These are phyloP conservation scores for Pterocarpus santalinus DNA, from an alignment of 306 rosid species.

Conservation along the genomic window DNA sequence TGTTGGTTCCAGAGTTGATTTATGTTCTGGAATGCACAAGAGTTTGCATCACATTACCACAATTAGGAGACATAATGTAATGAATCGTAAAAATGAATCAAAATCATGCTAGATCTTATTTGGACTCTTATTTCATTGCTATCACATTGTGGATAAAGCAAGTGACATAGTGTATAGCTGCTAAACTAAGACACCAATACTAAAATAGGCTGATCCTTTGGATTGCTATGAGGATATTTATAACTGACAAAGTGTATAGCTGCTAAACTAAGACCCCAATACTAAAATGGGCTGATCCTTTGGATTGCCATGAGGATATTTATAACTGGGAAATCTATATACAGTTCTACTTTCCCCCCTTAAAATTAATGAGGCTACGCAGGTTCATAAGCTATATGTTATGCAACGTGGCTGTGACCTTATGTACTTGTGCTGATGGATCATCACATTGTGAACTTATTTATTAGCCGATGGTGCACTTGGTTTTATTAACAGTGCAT, in stretches of 20 bases:
- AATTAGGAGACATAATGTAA: constrained; percentile 6
- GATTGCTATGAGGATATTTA: constrained; percentile 26
- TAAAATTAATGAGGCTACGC: constrained; percentile 1
- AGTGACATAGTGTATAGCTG: neutral
- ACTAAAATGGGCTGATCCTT: neutral
- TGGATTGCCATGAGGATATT: constrained; percentile 26
- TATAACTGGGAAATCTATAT: constrained; percentile 29
- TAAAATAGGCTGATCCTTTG: neutral
- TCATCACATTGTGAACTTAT: neutral
- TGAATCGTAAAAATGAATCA: constrained; percentile 28
- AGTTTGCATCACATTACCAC: constrained; percentile 4
- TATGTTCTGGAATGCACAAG: neutral
- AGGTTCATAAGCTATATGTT: neutral
- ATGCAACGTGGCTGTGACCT: constrained; percentile 19
- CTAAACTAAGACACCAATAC: neutral
- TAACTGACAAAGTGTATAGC: neutral
- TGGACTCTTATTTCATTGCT: constrained; percentile 23
- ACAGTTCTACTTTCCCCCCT: neutral
- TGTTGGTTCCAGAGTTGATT: neutral
- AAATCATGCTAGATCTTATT: constrained; percentile 22
- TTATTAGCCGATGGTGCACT: constrained; percentile 31
- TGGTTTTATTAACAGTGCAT: constrained; percentile 4
- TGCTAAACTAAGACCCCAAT: neutral
- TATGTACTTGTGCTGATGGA: constrained; percentile 13
- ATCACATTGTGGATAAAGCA: constrained; percentile 26